Base-by-base conservation (phyloP, 1,284 basidiomycete genomes). In the Cutaneotrichosporon cyanovorans region DNA sequence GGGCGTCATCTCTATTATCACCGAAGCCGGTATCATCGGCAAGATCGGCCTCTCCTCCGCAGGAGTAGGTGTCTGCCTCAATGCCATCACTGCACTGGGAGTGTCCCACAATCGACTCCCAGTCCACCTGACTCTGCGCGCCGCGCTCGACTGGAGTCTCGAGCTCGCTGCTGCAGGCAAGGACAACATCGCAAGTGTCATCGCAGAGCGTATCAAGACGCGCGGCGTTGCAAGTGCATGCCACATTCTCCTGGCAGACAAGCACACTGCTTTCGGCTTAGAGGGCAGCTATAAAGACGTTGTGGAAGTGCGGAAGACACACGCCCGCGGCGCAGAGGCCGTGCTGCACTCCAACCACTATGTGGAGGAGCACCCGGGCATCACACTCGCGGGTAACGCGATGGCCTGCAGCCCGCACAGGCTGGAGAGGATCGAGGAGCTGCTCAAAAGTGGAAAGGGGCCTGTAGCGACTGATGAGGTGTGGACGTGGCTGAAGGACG, bases 281-380 rank as follows among this genome's bases (percentile, higher is more conserved):
- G 52, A 54, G 34, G 37, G 38, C 22, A 31, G 22, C 3, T 41
- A 9, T 20, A 16, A 30, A 15, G 52, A 54, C 40, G 20, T 33
- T 0, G 25, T 28, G 18, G 36, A 36, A 28, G 48, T 54, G 9
- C 30, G 33, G 15, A 34, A 35, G n/a, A 31, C 19, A 4, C 15
- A 32, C 7, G 42, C 39, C 10, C 41, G 33, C 11, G 40, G 40
- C 1, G 46, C 40, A 21, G 30, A 30, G 1, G 39, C 48, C 1
- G 30, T 51, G 14, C 31, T 54, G 7, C 53, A 54, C 48, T 50
- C 53, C 20, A 54, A 54, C 48, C 53, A 54, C 48, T 54, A 54
- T 30, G 23, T 54, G 34, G 48, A 43, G 36, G 39, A 38, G 33
- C 53, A 54, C 36, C 48, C 48, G 0, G 53, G 46, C 18, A 48